Evolutionary conservation across 139 green algal species (phyloP).

Genomic region (Volvox africanus): DNA sequence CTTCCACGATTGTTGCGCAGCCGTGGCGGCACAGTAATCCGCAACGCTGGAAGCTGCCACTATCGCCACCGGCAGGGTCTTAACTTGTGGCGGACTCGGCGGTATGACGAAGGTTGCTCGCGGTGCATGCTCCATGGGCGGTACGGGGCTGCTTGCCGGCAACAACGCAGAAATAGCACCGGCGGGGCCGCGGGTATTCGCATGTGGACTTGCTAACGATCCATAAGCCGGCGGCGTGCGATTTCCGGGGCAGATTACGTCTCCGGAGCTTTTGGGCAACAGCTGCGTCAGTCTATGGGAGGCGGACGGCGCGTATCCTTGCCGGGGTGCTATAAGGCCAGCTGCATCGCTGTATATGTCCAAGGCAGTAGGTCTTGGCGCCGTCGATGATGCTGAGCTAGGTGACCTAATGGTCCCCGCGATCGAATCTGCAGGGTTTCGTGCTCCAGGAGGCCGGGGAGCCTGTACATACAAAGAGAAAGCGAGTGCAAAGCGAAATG

Average conservation of each 20-base stretch:
- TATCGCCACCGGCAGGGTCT: neutral
- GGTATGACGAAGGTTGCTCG: neutral
- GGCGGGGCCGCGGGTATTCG: neutral
- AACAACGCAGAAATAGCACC: neutral
- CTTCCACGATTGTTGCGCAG: neutral
- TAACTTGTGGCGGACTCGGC: neutral
- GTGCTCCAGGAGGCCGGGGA: too few species aligned
- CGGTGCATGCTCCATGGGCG: neutral
- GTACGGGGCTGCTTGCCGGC: neutral
- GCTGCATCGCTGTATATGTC: too few species aligned
- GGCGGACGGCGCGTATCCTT: neutral
- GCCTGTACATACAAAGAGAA: too few species aligned
- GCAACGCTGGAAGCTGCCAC: neutral
- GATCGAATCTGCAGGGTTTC: too few species aligned
- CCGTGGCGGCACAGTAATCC: neutral
- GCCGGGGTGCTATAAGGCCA: too few species aligned
- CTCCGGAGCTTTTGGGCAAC: neutral
- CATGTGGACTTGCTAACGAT: neutral
- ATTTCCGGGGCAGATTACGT: neutral
- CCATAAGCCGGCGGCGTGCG: neutral
- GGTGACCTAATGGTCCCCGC: too few species aligned
- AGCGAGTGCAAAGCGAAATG: too few species aligned
- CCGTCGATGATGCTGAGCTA: too few species aligned
- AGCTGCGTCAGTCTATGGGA: neutral
- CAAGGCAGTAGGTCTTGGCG: too few species aligned